A percentile compares a stretch with the other conserved stretches of the same genome.
Conservation (phyloP, 2,329 filamentous ascomycete species). For the Neoascochyta sp. region DNA sequence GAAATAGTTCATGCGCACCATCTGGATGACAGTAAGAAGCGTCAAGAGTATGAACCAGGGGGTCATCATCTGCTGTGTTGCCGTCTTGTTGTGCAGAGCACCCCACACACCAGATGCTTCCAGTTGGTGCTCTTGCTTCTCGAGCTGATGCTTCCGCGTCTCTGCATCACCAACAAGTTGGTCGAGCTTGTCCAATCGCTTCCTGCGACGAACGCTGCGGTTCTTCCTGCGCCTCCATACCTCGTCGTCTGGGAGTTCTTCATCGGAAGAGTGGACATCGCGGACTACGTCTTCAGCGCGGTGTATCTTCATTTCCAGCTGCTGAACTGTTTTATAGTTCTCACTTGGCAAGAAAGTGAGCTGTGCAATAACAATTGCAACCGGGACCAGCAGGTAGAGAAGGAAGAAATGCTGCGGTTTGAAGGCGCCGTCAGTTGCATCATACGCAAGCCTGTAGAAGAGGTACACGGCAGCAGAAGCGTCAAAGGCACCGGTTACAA, state of each 20-base stretch:
- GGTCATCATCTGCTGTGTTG: conserved; percentile 67
- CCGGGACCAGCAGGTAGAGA: conserved; percentile 66
- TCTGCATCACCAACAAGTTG: conserved; percentile 63
- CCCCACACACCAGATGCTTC: conserved; percentile 76
- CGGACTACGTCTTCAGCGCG: conserved; percentile 29
- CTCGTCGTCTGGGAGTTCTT: conserved; percentile 49
- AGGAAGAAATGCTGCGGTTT: conserved; percentile 68
- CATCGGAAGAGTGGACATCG: conserved; percentile 54
- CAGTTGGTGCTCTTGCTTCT: conserved; percentile 63
- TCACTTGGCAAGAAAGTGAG: conserved; percentile 68
- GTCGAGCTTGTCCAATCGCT: conserved; percentile 65
- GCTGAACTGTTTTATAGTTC: conserved; percentile 67
- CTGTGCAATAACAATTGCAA: conserved; percentile 63
- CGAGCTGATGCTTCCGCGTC: conserved; percentile 59
- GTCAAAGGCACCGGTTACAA: conserved; percentile 79
- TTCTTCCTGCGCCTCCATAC: conserved; percentile 44
- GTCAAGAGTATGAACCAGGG: conserved; percentile 84
- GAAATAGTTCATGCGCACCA: conserved; percentile 76
- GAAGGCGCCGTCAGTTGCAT: conserved; percentile 55
- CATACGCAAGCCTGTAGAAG: conserved; percentile 67
- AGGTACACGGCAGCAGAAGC: conserved; percentile 76
- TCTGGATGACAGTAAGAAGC: conserved; percentile 65
- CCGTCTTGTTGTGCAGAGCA: conserved; percentile 69
- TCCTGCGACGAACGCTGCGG: conserved; percentile 47
- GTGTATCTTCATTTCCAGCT: conserved; percentile 36